Conservation (phyloP, 1,284 basidiomycete genomes). For the Ustilago sp. region DNA sequence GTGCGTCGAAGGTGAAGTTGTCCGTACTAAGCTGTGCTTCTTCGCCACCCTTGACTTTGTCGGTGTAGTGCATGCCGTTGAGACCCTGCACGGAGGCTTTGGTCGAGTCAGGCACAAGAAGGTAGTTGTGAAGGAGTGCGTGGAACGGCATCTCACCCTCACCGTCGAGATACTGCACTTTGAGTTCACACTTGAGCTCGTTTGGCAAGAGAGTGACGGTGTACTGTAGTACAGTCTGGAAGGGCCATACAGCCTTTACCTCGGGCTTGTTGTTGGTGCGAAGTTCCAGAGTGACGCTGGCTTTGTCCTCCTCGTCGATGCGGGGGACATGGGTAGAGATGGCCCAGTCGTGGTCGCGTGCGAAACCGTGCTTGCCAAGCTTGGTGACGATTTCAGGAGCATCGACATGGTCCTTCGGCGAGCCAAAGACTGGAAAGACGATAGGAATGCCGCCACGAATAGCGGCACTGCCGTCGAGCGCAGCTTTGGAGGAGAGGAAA, state of each 20-base stretch:
- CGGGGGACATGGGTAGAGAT: conserved; percentile 23
- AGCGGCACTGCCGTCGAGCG: conserved; percentile 52
- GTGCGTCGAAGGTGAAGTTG: conserved; percentile 35
- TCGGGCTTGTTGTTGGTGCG: conserved; percentile 40
- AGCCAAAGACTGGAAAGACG: conserved; percentile 63
- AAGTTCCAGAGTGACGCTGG: conserved; percentile 47
- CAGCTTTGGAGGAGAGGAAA: conserved; percentile 56
- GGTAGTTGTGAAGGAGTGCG: conserved; percentile 69
- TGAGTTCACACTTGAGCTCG: conserved; percentile 60
- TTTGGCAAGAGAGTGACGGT: conserved; percentile 49
- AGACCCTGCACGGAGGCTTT: conserved; percentile 51
- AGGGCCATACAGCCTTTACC: conserved; percentile 41
- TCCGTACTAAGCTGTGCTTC: conserved; percentile 29
- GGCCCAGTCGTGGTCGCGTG: conserved; percentile 51
- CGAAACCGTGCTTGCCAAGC: conserved; percentile 59
- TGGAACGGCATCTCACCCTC: conserved; percentile 68
- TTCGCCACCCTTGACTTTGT: conserved; percentile 49
- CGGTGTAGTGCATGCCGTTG: conserved; percentile 47
- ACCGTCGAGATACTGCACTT: conserved; percentile 54
- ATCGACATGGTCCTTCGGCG: conserved; percentile 51
- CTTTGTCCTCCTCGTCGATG: conserved; percentile 41
- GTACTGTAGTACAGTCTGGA: conserved; percentile 42
- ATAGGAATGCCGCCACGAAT: conserved; percentile 63
- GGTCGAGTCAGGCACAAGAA: conserved; percentile 62
- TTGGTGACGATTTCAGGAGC: conserved; percentile 39